These are phyloP conservation scores for Lasiodiplodia citricola DNA, from an alignment of 2,329 filamentous ascomycete genomes.

Conservation along the genomic window DNA sequence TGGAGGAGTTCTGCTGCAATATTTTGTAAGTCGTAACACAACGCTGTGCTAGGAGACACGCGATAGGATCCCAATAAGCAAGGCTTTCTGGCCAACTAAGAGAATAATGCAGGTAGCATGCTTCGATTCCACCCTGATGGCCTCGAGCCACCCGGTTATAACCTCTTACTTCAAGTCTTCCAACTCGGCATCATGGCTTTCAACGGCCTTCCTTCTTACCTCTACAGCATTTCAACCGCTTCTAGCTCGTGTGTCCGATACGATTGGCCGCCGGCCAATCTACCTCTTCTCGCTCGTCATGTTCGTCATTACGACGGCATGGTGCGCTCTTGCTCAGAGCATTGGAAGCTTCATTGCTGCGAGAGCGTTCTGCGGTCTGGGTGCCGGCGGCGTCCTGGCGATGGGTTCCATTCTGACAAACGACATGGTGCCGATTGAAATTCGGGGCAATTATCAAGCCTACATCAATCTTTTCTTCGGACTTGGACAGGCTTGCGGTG, in stretches of 20 bases:
- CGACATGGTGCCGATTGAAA: constrained; percentile 76
- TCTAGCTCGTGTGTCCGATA: constrained; percentile 75
- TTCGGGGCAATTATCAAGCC: constrained; percentile 73
- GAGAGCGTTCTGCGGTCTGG: constrained; percentile 72
- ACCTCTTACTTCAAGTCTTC: constrained; percentile 79
- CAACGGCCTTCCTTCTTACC: constrained; percentile 77
- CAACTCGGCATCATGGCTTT: constrained; percentile 82
- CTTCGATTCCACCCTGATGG: constrained; percentile 83
- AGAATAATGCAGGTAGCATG: constrained; percentile 38
- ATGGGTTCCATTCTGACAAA: constrained; percentile 74
- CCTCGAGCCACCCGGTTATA: constrained; percentile 79
- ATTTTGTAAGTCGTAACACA: constrained; percentile 40
- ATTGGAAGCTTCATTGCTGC: constrained; percentile 75
- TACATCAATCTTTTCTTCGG: constrained; percentile 72
- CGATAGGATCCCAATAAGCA: background rate
- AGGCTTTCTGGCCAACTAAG: background rate
- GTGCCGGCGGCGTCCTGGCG: constrained; percentile 73
- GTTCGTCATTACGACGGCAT: constrained; percentile 69
- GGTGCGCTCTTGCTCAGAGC: constrained; percentile 70
- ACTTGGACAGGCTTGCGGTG: constrained; percentile 58
- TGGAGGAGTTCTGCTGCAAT: constrained; percentile 43
- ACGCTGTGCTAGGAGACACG: background rate
- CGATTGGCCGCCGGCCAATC: constrained; percentile 69
- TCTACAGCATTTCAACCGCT: constrained; percentile 78
- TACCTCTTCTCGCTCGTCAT: constrained; percentile 69